Percentiles rank a stretch among this genome's conserved stretches.
Conservation (phyloP, 2,329 filamentous ascomycete species). For the Plectosphaerella cucumerina region DNA sequence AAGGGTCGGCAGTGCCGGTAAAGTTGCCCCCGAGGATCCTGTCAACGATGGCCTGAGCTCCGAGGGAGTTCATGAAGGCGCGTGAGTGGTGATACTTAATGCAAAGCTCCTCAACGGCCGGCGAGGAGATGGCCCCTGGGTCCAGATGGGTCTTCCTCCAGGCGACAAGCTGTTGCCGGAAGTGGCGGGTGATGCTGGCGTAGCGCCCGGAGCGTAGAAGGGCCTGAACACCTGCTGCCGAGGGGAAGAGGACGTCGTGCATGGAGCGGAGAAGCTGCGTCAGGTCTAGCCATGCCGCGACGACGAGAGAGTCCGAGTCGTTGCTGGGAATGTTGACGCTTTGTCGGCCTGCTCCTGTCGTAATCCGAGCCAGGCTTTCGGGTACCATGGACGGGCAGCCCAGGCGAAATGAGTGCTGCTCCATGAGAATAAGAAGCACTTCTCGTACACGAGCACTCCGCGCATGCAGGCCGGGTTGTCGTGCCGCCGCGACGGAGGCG, state of each 20-base stretch:
- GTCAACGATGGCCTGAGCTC: conserved; percentile 53
- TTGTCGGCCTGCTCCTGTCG: neutral
- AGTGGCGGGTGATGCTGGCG: conserved; percentile 6
- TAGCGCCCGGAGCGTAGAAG: conserved; percentile 43
- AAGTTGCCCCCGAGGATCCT: conserved; percentile 34
- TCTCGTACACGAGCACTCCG: conserved; percentile 35
- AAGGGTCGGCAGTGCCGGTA: conserved; percentile 15
- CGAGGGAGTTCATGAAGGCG: conserved; percentile 41
- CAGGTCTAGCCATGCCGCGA: neutral
- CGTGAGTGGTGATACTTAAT: conserved; percentile 45
- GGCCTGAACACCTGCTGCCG: conserved; percentile 24
- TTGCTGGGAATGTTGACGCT: too few relatives aligned
- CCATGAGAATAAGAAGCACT: neutral
- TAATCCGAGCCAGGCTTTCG: neutral
- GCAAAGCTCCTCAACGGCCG: conserved; percentile 32
- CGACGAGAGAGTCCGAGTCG: neutral
- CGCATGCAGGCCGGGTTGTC: neutral
- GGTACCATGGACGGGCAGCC: conserved; percentile 2
- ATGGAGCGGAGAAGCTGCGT: neutral
- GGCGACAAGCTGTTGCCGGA: conserved; percentile 2
- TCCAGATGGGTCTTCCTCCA: neutral
- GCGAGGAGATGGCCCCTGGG: neutral
- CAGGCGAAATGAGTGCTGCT: conserved; percentile 3
- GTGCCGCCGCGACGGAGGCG: neutral
- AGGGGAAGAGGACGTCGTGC: neutral